phyloP scores from a whole-genome alignment of 2,329 filamentous ascomycete species.

The Venturia carpophila region DNA sequence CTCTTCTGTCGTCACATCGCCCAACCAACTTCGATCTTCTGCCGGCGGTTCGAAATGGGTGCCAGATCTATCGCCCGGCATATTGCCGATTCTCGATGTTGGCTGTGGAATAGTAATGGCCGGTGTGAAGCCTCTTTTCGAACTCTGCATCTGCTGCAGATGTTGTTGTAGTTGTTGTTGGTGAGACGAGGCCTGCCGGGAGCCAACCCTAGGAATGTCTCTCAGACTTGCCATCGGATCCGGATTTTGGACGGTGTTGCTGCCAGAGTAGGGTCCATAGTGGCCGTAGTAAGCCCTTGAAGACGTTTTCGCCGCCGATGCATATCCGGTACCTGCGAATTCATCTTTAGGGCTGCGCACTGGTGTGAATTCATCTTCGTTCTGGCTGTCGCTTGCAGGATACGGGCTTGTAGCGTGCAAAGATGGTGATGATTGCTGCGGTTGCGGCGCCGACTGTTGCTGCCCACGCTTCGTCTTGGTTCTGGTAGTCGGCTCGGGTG shows the following conservation, averaged over 20 bases:
- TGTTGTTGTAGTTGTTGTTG: constrained; percentile 2
- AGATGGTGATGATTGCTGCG: constrained; percentile 12
- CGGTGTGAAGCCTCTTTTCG: background rate
- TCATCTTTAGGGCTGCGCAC: background rate
- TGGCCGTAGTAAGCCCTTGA: background rate
- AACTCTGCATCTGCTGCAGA: background rate
- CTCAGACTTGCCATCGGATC: constrained; percentile 4
- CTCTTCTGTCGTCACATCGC: background rate
- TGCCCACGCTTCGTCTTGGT: constrained; percentile 6
- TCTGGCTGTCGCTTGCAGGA: constrained; percentile 14
- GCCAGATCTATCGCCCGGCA: background rate
- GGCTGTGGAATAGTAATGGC: background rate
- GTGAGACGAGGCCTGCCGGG: constrained; percentile 5
- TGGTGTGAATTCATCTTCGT: background rate
- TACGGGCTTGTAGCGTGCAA: constrained; percentile 5
- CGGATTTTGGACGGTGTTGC: background rate
- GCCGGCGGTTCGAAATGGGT: constrained; percentile 2
- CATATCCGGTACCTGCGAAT: background rate
- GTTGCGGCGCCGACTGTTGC: background rate
- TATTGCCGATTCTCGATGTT: constrained; percentile 1
- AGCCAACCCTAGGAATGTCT: background rate
- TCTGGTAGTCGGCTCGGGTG: background rate
- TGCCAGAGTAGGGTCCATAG: background rate
- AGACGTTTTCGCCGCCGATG: background rate
- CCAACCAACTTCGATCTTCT: constrained; percentile 16